Percentiles rank a stretch among this genome's conserved stretches.
These are phyloP conservation scores for Saxophila tyrrhenica DNA, from an alignment of 495 filamentous ascomycete species.

Conservation along the genomic window DNA sequence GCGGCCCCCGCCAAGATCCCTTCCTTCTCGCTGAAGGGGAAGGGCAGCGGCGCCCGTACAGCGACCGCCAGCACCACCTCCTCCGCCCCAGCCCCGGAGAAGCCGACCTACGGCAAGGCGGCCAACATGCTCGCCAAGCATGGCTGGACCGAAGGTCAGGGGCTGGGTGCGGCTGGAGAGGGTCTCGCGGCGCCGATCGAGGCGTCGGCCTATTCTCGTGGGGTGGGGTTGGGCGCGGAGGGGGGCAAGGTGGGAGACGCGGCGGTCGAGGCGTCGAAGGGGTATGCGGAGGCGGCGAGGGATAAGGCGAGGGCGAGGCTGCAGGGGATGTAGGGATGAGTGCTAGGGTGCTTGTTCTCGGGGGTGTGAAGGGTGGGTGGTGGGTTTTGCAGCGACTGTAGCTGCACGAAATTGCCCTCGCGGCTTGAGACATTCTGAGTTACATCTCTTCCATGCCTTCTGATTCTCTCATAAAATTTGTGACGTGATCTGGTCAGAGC, in stretches of 20 bases:
- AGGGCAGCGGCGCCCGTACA: slow-evolving; percentile 4
- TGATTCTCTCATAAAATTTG: too few species aligned
- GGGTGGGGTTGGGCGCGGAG: slow-evolving; percentile 76
- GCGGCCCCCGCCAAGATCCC: neutral
- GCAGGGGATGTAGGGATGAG: neutral
- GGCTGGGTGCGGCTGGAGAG: slow-evolving; percentile 67
- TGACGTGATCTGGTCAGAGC: too few species aligned
- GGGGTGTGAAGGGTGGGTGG: neutral
- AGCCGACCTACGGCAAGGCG: slow-evolving; percentile 44
- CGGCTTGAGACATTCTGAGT: too few species aligned
- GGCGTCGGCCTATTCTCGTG: slow-evolving; percentile 67
- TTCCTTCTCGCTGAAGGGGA: neutral
- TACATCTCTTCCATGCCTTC: too few species aligned
- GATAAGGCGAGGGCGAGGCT: slow-evolving; percentile 29
- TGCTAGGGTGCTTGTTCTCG: neutral
- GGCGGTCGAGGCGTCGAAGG: slow-evolving; percentile 61
- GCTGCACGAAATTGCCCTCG: too few species aligned
- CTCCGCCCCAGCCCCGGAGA: neutral
- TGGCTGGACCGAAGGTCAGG: slow-evolving; percentile 74
- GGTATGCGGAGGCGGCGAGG: slow-evolving; percentile 67
- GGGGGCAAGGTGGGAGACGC: slow-evolving; percentile 80
- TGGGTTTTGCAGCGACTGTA: neutral
- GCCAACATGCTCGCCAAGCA: slow-evolving; percentile 78
- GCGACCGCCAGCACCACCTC: slow-evolving; percentile 19
- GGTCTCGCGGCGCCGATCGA: slow-evolving; percentile 68